These are phyloP conservation scores for Pythium brassicae DNA, from an alignment of 352 stramenopile species.

Conservation along the genomic window DNA sequence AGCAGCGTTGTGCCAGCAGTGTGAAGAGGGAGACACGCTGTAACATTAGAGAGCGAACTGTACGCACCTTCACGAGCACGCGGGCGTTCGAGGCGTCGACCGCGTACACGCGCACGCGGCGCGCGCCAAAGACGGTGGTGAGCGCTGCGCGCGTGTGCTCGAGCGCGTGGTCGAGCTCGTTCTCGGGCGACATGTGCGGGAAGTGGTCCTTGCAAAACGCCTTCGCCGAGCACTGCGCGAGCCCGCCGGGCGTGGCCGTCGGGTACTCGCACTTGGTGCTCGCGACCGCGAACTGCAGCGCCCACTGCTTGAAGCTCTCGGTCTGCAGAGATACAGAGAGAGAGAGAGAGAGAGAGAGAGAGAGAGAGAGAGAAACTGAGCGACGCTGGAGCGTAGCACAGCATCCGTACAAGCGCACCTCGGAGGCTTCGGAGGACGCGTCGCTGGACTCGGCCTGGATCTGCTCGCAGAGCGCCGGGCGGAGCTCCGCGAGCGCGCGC, in stretches of 20 bases:
- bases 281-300: conserved; percentile 55
- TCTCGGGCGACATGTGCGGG: conserved; percentile 69
- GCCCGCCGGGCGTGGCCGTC: conserved; percentile 27
- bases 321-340: conserved; percentile 19
- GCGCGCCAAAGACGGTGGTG: conserved; percentile 47
- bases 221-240: conserved; percentile 60
- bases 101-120: conserved; percentile 58
- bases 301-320: conserved; percentile 75
- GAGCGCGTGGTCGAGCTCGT: conserved; percentile 73
- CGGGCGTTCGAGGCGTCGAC: conserved; percentile 34
- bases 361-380: too few species aligned
- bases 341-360: not conserved
- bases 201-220: conserved; percentile 75
- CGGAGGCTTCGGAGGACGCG: conserved; percentile 24
- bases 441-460: conserved; percentile 48
- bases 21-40: not conserved
- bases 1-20: not conserved
- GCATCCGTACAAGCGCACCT: conserved; percentile 17
- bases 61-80: conserved; percentile 58
- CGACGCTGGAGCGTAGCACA: not conserved
- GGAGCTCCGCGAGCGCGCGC: conserved; percentile 32
- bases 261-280: conserved; percentile 33
- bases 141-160: conserved; percentile 63
- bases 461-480: conserved; percentile 17
- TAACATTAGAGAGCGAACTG: too few species aligned